Evolutionary conservation across 164 flowering plant species (phyloP).

Genomic region (Tetracentron sinense): DNA sequence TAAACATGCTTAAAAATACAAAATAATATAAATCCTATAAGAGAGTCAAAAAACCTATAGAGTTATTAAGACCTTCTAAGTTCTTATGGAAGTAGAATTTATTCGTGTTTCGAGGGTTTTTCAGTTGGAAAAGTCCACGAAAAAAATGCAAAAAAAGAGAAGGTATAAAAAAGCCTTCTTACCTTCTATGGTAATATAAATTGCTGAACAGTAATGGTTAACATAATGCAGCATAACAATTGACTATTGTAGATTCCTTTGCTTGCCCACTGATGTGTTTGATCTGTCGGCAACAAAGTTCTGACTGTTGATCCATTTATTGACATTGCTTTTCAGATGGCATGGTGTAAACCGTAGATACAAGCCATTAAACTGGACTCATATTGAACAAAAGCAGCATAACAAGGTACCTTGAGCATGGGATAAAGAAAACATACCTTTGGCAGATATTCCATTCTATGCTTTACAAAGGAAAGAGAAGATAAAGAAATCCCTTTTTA

Average conservation of each 20-base stretch:
- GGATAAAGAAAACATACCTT: background rate
- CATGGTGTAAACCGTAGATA: conserved; percentile 42
- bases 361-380: conserved; percentile 55
- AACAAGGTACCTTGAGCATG: conserved; percentile 51
- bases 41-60: too few species aligned
- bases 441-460: background rate
- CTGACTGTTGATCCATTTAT: background rate
- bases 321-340: conserved; percentile 50
- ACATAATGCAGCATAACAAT: background rate
- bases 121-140: background rate
- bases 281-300: background rate
- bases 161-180: background rate
- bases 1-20: too few species aligned
- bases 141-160: too few species aligned
- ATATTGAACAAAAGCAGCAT: conserved; percentile 57
- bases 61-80: too few species aligned
- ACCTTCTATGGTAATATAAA: too few species aligned
- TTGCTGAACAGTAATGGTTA: background rate
- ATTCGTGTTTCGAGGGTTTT: background rate
- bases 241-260: background rate
- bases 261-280: background rate
- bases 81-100: too few species aligned
- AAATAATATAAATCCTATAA: too few species aligned
- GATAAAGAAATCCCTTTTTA: background rate
- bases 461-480: background rate